Evolutionary conservation across 164 flowering plant species (phyloP), one percentile per base, ranked within the genome.

Genomic region (Piper longum): DNA sequence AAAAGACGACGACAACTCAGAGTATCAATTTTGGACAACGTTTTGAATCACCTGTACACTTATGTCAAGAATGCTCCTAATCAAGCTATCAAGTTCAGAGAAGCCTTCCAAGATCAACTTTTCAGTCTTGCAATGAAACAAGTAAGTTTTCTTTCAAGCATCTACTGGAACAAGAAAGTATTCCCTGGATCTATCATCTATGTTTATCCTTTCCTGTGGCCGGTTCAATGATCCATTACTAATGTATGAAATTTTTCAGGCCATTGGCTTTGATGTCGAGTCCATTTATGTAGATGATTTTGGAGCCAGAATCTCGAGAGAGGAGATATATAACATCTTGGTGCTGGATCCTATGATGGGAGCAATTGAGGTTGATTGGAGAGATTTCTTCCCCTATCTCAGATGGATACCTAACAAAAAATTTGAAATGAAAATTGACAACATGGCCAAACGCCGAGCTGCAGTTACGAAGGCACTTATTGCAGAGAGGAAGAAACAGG

Each of bases 321-420:
- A 83, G 36, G 93, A 95, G 62, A 69, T 95, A 14, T 79, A 76
- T 68, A 61, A 80, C 26, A 71, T 78, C 69, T 70, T 91, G 62
- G 99, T 95, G 71, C 2, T 48, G 41, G 91, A 87, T 56, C 79
- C 81, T 36, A 80, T 92, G 96, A 83, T 78, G 76, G 98, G 91
- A 43, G 96, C 95, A 43, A 79, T 87, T 67, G 96, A 89, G 60
- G 96, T 89, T 61, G 98, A 89, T 41, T 92, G 98, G 98, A 83
- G 96, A 73, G 99, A 95, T 65, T 91, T 95, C 81, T 95, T 95
- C 68, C 97, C 99, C 16, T 91, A 85, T 69, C 70, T 95, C 42
- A 81, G 59, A 73, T 95, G 99, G 99, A 52, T 91, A 73, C 99
- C 99, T 16, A 90, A 87, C 69, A 85, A 68, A 71, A 70, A 71